Conservation (phyloP, 352 stramenopile genomes). For the Elongisporangium prolatum region DNA sequence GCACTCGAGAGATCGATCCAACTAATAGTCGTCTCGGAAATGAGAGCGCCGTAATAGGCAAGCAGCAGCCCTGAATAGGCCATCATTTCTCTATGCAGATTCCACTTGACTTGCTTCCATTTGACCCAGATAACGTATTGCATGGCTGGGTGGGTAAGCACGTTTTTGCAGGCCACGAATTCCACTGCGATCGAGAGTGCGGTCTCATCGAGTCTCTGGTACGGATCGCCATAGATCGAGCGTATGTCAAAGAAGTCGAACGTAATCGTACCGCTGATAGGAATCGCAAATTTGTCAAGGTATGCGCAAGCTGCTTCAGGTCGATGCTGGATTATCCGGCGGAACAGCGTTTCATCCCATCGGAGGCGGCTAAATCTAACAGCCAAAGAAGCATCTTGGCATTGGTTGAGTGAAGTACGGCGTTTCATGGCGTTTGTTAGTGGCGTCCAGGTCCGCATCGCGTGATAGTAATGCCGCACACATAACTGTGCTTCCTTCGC, state of each 20-base stretch:
- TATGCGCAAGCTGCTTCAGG: neutral
- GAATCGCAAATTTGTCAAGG: neutral
- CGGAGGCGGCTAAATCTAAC: neutral
- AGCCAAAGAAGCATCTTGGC: too few species aligned
- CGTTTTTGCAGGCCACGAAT: constrained; percentile 24
- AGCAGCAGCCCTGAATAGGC: constrained; percentile 20
- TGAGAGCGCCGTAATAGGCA: constrained; percentile 48
- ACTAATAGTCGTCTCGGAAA: constrained; percentile 40
- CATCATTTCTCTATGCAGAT: too few species aligned
- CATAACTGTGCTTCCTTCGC: too few species aligned
- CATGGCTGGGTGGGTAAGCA: constrained; percentile 53
- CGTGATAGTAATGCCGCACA: too few species aligned
- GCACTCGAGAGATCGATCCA: constrained; percentile 38
- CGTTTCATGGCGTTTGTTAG: too few species aligned
- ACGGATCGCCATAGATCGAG: constrained; percentile 42
- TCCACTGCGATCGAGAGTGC: constrained; percentile 36
- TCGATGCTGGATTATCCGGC: neutral
- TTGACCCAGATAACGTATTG: constrained; percentile 44
- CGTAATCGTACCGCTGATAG: neutral
- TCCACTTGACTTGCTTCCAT: neutral
- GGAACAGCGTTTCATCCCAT: neutral
- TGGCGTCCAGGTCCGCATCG: too few species aligned
- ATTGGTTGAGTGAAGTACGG: too few species aligned
- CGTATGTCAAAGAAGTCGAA: constrained; percentile 45
- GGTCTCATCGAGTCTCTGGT: constrained; percentile 37